Evolutionary conservation across 2,329 filamentous ascomycete genomes (phyloP).

Genomic region (Balansia obtecta): DNA sequence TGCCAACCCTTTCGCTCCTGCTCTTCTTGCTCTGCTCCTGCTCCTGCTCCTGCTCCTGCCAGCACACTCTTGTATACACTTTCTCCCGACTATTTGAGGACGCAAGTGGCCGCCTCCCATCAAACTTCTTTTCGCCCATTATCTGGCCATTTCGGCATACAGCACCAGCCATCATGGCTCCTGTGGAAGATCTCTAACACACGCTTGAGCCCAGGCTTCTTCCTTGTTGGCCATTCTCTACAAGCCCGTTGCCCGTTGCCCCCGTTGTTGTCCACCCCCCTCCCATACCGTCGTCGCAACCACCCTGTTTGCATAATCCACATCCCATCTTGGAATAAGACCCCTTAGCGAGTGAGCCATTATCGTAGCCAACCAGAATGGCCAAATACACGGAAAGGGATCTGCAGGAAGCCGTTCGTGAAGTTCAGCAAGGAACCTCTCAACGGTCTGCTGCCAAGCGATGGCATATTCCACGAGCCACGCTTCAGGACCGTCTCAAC

Average conservation of each 20-base stretch:
- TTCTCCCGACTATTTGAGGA: constrained; percentile 7
- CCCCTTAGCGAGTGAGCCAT: neutral
- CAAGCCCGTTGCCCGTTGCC: constrained; percentile 3
- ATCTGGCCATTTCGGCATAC: constrained; percentile 7
- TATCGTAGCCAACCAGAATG: constrained; percentile 5
- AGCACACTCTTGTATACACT: neutral
- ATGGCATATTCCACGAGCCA: constrained; percentile 8
- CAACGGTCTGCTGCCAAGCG: constrained; percentile 8
- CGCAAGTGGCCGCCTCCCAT: constrained; percentile 5
- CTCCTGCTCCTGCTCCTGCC: neutral
- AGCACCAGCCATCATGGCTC: constrained; percentile 5
- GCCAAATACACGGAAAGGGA: constrained; percentile 9
- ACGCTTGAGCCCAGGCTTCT: constrained; percentile 7
- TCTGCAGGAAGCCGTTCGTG: constrained; percentile 9
- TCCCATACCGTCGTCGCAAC: neutral
- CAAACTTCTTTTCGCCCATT: constrained; percentile 2
- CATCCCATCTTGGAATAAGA: neutral
- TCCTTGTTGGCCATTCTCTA: constrained; percentile 7
- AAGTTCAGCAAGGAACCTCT: constrained; percentile 8
- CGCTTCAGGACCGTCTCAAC: constrained; percentile 8
- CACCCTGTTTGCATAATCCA: neutral
- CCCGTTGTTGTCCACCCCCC: neutral
- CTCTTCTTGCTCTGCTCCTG: neutral
- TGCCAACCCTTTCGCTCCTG: neutral
- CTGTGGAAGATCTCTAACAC: constrained; percentile 8